Conservation (phyloP, 345 rosid genomes). For the Erodium maritimum region DNA sequence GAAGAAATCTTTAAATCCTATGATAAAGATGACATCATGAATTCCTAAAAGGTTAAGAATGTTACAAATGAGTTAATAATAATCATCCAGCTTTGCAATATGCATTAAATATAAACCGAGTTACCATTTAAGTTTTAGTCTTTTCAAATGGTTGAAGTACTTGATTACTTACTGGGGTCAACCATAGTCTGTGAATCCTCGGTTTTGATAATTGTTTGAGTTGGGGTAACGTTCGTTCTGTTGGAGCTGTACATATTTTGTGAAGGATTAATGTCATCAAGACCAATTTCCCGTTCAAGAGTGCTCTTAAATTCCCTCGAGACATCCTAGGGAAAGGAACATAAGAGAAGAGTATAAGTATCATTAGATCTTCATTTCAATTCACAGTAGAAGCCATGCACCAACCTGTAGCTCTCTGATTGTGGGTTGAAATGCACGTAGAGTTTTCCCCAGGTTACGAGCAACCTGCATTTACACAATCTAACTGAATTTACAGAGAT, state of each 20-base stretch:
- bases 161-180: slow-evolving; percentile 45
- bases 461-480: slow-evolving; percentile 53
- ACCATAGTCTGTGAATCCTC: slow-evolving; percentile 26
- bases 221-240: slow-evolving; percentile 24
- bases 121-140: background rate
- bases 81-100: background rate
- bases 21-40: too few relatives aligned
- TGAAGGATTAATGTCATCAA: slow-evolving; percentile 37
- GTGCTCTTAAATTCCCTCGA: slow-evolving; percentile 94
- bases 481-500: background rate
- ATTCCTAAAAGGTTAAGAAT: too few relatives aligned
- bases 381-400: background rate
- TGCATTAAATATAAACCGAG: background rate
- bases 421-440: slow-evolving; percentile 88
- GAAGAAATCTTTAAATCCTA: too few relatives aligned
- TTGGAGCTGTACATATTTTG: slow-evolving; percentile 32
- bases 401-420: slow-evolving; percentile 87
- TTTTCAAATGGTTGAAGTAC: background rate
- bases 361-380: background rate
- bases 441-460: slow-evolving; percentile 79
- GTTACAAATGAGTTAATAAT: background rate
- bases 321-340: slow-evolving; percentile 48
- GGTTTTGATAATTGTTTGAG: slow-evolving; percentile 22
- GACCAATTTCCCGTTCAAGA: slow-evolving; percentile 82
- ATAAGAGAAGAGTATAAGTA: background rate